A percentile compares a stretch with the other conserved stretches of the same genome.
phyloP scores from a whole-genome alignment of 2,329 filamentous ascomycete genomes.

The Esteya vermicola region DNA sequence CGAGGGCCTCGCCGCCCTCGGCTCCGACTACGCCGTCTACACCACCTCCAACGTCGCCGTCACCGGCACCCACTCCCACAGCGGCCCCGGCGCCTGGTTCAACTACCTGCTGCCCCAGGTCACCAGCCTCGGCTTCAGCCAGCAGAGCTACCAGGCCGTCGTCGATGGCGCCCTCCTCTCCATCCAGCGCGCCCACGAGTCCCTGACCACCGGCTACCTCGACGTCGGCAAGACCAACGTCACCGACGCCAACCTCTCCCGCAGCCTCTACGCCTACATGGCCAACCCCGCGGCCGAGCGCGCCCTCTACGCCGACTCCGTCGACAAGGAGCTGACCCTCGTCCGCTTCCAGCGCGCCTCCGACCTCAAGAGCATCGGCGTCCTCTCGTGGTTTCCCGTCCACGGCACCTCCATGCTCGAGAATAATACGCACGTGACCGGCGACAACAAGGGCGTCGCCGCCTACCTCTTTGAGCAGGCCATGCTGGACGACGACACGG shows the following conservation, averaged over 20 bases:
- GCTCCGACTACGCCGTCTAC: conserved; percentile 61
- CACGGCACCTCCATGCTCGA: conserved; percentile 84
- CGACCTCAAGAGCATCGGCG: conserved; percentile 62
- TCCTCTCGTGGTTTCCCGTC: conserved; percentile 82
- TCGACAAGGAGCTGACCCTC: conserved; percentile 60
- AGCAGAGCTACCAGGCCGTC: conserved; percentile 77
- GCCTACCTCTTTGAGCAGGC: conserved; percentile 71
- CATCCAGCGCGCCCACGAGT: conserved; percentile 67
- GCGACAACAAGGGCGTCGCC: conserved; percentile 95
- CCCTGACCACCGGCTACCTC: conserved; percentile 52
- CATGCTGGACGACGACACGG: conserved; percentile 35
- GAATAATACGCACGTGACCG: conserved; percentile 82
- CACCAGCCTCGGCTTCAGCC: conserved; percentile 72
- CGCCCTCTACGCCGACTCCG: conserved; percentile 42
- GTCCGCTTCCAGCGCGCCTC: conserved; percentile 62
- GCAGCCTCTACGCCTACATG: conserved; percentile 77
- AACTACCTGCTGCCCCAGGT: conserved; percentile 92
- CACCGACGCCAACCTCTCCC: conserved; percentile 69
- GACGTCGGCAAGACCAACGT: conserved; percentile 57
- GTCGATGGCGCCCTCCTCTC: conserved; percentile 75
- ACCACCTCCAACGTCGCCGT: conserved; percentile 71
- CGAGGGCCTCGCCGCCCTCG: conserved; percentile 54
- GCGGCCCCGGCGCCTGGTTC: conserved; percentile 82
- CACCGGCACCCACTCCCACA: conserved; percentile 86
- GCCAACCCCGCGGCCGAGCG: conserved; percentile 71